phyloP scores from a whole-genome alignment of 805 yeast genomes.

The Scheffersomyces coipomensis region DNA sequence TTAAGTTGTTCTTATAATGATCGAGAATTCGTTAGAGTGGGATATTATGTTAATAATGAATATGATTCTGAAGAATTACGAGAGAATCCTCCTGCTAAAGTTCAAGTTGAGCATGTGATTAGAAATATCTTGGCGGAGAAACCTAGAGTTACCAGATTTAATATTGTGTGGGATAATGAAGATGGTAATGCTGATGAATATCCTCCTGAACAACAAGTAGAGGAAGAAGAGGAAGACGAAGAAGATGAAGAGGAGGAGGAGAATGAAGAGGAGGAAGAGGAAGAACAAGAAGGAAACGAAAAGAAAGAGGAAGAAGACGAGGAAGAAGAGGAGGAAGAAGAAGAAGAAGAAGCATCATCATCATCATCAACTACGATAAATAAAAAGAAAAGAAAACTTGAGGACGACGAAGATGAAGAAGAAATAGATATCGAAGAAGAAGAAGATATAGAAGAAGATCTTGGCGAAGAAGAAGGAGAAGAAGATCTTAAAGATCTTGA shows the following conservation, averaged over 20 bases:
- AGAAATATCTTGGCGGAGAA: constrained; percentile 94
- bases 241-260: constrained; percentile 60
- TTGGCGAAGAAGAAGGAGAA: constrained; percentile 4
- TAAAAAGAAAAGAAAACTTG: constrained; percentile 21
- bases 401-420: constrained; percentile 12
- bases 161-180: constrained; percentile 91
- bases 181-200: constrained; percentile 64
- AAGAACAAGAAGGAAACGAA: constrained; percentile 47
- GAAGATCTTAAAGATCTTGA: constrained; percentile 10
- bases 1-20: constrained; percentile 92
- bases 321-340: constrained; percentile 41
- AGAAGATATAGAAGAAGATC: constrained; percentile 1
- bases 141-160: constrained; percentile 95
- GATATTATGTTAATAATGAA: constrained; percentile 96
- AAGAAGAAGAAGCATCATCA: constrained; percentile 37
- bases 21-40: constrained; percentile 93
- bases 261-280: constrained; percentile 53
- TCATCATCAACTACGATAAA: constrained; percentile 37
- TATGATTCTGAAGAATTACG: constrained; percentile 91
- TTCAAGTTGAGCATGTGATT: constrained; percentile 90
- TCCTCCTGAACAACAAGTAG: constrained; percentile 75
- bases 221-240: constrained; percentile 57
- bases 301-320: constrained; percentile 38
- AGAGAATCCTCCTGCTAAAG: constrained; percentile 91
- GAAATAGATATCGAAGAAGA: constrained; percentile 15